phyloP scores from a whole-genome alignment of 2,329 filamentous ascomycete species.

The Hypoxylon rubiginosum region DNA sequence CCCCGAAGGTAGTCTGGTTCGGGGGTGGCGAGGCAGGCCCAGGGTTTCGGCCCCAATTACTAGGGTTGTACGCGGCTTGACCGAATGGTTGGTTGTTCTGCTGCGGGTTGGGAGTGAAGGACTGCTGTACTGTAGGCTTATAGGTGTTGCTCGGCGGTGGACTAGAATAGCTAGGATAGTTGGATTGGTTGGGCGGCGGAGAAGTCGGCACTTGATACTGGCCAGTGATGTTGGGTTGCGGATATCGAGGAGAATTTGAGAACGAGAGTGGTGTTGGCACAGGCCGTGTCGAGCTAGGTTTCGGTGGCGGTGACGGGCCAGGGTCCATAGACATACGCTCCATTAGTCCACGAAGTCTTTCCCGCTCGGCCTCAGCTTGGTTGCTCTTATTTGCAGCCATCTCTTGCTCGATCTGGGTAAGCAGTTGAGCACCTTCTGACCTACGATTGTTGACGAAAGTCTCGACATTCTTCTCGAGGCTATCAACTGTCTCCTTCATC shows the following conservation, averaged over 20 bases:
- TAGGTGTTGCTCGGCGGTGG: slow-evolving; percentile 55
- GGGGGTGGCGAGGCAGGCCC: slow-evolving; percentile 64
- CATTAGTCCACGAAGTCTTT: slow-evolving; percentile 90
- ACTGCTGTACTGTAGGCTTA: slow-evolving; percentile 49
- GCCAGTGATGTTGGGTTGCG: slow-evolving; percentile 66
- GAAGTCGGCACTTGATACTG: slow-evolving; percentile 73
- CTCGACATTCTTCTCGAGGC: slow-evolving; percentile 94
- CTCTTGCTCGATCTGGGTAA: slow-evolving; percentile 88
- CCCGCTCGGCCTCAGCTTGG: slow-evolving; percentile 85
- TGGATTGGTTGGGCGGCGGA: slow-evolving; percentile 64
- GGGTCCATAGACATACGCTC: slow-evolving; percentile 93
- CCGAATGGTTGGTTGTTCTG: slow-evolving; percentile 61
- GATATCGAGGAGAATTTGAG: slow-evolving; percentile 64
- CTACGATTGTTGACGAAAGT: slow-evolving; percentile 95
- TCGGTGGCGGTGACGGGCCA: slow-evolving; percentile 57
- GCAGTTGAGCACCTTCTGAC: slow-evolving; percentile 89
- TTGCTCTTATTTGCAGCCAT: slow-evolving; percentile 71
- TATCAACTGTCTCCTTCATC: slow-evolving; percentile 95
- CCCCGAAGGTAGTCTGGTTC: slow-evolving; percentile 55
- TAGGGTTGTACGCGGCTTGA: slow-evolving; percentile 68
- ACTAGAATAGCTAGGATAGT: slow-evolving; percentile 60
- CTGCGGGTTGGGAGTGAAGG: slow-evolving; percentile 53
- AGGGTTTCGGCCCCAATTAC: slow-evolving; percentile 69
- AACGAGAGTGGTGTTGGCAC: slow-evolving; percentile 63
- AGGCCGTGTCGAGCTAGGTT: slow-evolving; percentile 55